These are phyloP conservation scores for Hyaloperonospora arabidopsidis DNA, from an alignment of 352 stramenopile genomes.

Conservation along the genomic window DNA sequence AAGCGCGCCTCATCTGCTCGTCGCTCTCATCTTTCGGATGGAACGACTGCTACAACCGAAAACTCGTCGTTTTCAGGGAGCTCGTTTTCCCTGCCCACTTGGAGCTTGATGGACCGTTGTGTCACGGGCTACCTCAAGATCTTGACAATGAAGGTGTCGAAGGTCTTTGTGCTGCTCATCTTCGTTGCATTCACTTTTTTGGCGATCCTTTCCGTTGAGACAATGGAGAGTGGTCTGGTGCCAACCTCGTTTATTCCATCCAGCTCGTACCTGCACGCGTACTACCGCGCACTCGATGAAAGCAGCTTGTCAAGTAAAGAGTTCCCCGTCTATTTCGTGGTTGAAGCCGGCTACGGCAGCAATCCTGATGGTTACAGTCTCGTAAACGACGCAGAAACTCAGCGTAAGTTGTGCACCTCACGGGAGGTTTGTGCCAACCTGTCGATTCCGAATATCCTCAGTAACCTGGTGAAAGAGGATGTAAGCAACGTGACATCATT, in stretches of 20 bases:
- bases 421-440: constrained; percentile 48
- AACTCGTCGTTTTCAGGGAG: constrained; percentile 29
- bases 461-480: constrained; percentile 28
- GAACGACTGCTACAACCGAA: constrained; percentile 23
- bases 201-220: constrained; percentile 46
- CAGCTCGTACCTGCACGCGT: constrained; percentile 49
- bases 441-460: constrained; percentile 57
- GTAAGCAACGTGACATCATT: constrained; percentile 41
- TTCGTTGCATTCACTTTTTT: constrained; percentile 43
- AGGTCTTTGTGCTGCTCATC: constrained; percentile 46
- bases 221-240: constrained; percentile 46
- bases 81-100: constrained; percentile 13
- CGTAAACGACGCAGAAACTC: constrained; percentile 22
- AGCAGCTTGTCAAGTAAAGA: constrained; percentile 39
- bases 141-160: constrained; percentile 37
- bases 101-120: constrained; percentile 35
- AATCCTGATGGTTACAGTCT: constrained; percentile 34
- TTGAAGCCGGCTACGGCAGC: constrained; percentile 47
- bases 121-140: constrained; percentile 38
- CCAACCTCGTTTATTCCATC: constrained; percentile 46
- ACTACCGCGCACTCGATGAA: constrained; percentile 41
- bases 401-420: constrained; percentile 51
- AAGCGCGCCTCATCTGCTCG: constrained; percentile 21
- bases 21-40: constrained; percentile 20
- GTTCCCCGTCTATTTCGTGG: constrained; percentile 55